Percentiles rank a stretch among this genome's conserved stretches.
Evolutionary conservation across 345 rosid genomes (phyloP).

Genomic region (Corchorus olitorius): DNA sequence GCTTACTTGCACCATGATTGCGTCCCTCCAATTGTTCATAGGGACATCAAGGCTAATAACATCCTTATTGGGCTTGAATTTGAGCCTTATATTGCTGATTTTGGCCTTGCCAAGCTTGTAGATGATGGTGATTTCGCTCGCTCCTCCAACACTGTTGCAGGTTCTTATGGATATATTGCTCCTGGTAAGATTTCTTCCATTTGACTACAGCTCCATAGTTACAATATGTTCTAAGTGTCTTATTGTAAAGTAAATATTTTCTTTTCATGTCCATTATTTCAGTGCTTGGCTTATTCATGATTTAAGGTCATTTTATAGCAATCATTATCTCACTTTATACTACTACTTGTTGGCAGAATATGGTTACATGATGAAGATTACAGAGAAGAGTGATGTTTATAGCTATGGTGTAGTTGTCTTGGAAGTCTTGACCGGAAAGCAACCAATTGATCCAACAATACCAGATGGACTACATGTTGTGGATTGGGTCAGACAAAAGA

Average conservation of each 20-base stretch:
- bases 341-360: conserved; percentile 55
- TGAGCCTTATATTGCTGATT: conserved; percentile 97
- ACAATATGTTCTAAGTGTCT: neutral
- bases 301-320: conserved; percentile 6
- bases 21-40: conserved; percentile 87
- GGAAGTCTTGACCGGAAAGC: conserved; percentile 90
- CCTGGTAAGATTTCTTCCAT: conserved; percentile 56
- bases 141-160: conserved; percentile 86
- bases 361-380: conserved; percentile 92
- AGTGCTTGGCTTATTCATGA: neutral
- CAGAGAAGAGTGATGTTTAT: conserved; percentile 94
- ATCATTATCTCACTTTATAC: neutral
- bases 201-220: neutral
- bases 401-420: conserved; percentile 89
- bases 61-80: conserved; percentile 86
- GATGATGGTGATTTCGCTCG: conserved; percentile 83
- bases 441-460: conserved; percentile 89
- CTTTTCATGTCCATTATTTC: neutral
- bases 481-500: conserved; percentile 80
- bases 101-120: conserved; percentile 93
- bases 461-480: conserved; percentile 82
- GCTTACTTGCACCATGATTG: conserved; percentile 97
- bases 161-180: conserved; percentile 96
- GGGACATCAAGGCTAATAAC: conserved; percentile 94
- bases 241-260: too few species aligned